Conservation (phyloP, 495 filamentous ascomycete genomes). For the Penicillium canariense region DNA sequence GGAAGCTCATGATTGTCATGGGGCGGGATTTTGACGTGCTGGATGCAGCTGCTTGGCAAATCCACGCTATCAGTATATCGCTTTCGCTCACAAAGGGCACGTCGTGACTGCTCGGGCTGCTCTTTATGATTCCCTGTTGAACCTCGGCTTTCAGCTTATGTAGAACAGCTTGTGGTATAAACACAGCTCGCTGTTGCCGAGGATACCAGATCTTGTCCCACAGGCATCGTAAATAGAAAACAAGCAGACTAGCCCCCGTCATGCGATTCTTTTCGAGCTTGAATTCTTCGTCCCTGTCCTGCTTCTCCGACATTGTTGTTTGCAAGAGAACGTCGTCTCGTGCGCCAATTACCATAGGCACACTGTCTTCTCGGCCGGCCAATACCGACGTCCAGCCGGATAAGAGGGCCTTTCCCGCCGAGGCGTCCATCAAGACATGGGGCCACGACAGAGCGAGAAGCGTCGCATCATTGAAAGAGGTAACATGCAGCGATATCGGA, state of each 20-base stretch:
- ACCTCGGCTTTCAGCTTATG: not conserved
- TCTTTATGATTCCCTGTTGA: not conserved
- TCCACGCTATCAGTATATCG: slow-evolving; percentile 20
- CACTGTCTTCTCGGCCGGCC: slow-evolving; percentile 17
- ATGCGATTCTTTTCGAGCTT: slow-evolving; percentile 6
- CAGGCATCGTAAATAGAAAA: slow-evolving; percentile 11
- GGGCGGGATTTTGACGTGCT: slow-evolving; percentile 9
- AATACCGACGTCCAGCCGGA: slow-evolving; percentile 20
- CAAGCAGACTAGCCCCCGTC: not conserved
- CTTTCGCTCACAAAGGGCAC: slow-evolving; percentile 13
- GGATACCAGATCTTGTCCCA: slow-evolving; percentile 15
- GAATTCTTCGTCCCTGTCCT: not conserved
- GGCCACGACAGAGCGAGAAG: slow-evolving; percentile 44
- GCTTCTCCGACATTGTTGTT: not conserved
- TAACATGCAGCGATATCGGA: slow-evolving; percentile 45
- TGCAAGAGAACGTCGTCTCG: slow-evolving; percentile 14
- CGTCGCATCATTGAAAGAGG: slow-evolving; percentile 48
- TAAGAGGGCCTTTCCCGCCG: slow-evolving; percentile 29
- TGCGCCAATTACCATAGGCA: slow-evolving; percentile 19
- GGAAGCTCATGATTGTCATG: slow-evolving; percentile 12
- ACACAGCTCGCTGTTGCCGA: slow-evolving; percentile 9
- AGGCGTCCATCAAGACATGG: slow-evolving; percentile 49
- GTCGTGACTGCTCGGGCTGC: not conserved
- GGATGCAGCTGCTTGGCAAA: slow-evolving; percentile 4
- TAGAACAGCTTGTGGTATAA: slow-evolving; percentile 7